Evolutionary conservation across 495 filamentous ascomycete species (phyloP), one percentile per base, ranked within the genome.

Genomic region (Penicillium coffeae): DNA sequence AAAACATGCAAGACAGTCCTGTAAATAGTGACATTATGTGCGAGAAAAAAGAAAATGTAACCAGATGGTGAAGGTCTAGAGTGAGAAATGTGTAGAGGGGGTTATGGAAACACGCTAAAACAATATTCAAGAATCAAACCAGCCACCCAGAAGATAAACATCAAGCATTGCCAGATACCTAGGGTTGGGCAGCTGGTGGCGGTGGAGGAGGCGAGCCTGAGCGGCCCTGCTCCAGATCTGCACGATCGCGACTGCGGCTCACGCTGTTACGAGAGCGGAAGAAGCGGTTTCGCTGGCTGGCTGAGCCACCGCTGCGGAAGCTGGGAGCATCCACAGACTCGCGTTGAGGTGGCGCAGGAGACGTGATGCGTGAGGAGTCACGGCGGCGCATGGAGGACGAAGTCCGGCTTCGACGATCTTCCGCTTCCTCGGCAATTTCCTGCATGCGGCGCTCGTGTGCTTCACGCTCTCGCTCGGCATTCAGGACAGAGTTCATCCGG

Each of bases 391-490:
- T 60, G 1, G 56, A 56, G 14, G 64, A 59, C 3, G 63, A 62
- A 2, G 51, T 50, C 10, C 54, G 59, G 43, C 62, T 70, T n/a
- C 46, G 50, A 4, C 63, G 64, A 15, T 71, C 68, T 38, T 65
- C 70, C 42, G 70, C 61, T 22, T 66, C 66, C 25, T 75, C 71
- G 19, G 68, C 54, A 34, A 65, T 71, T 52, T 77, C 72, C 21
- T 71, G 63, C 36, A 77, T 73, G 42, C 73, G 73, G 13, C 70
- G 70, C 38, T 71, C 70, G 9, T 63, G 57, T 3, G 68, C 52
- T 25, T 74, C 63, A 21, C 72, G 71, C 52, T 76, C 25, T 30
- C 25, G 4, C 25, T 30, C 25, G 25, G 25, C 25, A 30, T 30
- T 30, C 25, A 30, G 4, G 25, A 30, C 25, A 10, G 25, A 30